Evolutionary conservation across 495 filamentous ascomycete genomes (phyloP).

Genomic region (Daldinia grandis): DNA sequence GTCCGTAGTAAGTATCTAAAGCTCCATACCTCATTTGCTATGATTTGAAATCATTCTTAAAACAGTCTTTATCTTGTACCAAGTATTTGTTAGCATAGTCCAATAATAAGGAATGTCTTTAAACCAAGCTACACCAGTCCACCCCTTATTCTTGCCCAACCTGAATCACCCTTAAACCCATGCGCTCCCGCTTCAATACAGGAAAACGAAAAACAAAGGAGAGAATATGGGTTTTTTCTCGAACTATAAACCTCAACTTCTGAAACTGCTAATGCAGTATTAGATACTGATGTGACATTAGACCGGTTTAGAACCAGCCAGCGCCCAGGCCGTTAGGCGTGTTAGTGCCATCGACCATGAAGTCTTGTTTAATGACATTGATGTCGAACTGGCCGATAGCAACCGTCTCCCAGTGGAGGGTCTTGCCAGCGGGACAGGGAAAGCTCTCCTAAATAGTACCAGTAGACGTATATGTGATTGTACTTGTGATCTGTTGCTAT

Average conservation of each 20-base stretch:
- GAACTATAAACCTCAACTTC: background rate
- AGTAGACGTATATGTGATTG: background rate
- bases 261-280: background rate
- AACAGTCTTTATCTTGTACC: too few relatives aligned
- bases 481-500: background rate
- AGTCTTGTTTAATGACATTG: conserved; percentile 39
- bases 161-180: background rate
- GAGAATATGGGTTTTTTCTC: background rate
- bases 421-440: conserved; percentile 35
- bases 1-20: too few relatives aligned
- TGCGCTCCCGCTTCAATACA: background rate
- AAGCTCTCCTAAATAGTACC: conserved; percentile 10
- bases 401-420: conserved; percentile 38
- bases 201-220: background rate
- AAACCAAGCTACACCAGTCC: background rate
- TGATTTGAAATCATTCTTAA: too few relatives aligned
- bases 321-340: conserved; percentile 40
- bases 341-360: conserved; percentile 17
- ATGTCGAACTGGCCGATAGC: conserved; percentile 34
- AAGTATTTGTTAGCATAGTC: background rate
- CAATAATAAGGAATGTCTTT: background rate
- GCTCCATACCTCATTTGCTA: too few relatives aligned
- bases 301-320: conserved; percentile 25
- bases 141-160: background rate
- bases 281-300: background rate